Conservation (phyloP, 2,329 filamentous ascomycete genomes). For the Fusarium verrucosum region DNA sequence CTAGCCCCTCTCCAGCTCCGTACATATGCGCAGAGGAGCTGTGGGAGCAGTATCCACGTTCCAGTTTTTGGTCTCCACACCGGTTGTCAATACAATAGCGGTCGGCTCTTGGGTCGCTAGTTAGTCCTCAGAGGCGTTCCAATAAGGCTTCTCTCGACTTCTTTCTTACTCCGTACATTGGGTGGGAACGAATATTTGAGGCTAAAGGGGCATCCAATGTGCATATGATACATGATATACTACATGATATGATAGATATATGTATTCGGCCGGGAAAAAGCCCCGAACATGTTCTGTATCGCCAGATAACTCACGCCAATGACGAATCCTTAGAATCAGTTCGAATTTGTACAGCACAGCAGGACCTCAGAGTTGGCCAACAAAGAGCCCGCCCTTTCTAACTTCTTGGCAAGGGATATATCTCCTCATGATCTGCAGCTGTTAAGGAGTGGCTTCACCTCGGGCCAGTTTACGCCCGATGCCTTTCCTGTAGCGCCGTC, state of each 20-base stretch:
- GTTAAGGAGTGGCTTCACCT: constrained; percentile 41
- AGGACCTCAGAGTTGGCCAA: neutral
- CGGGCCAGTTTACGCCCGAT: constrained; percentile 49
- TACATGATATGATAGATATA: constrained; percentile 20
- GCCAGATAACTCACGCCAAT: constrained; percentile 18
- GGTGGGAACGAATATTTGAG: constrained; percentile 19
- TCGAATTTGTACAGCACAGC: constrained; percentile 12
- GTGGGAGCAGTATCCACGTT: constrained; percentile 27
- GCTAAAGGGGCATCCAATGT: constrained; percentile 28
- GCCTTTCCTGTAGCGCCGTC: constrained; percentile 39
- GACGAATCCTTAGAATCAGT: constrained; percentile 10
- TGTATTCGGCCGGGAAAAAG: constrained; percentile 16
- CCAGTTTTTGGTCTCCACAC: constrained; percentile 28
- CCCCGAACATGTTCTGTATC: constrained; percentile 13
- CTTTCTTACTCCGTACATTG: neutral
- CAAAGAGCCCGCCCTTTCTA: neutral
- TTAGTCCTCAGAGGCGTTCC: constrained; percentile 23
- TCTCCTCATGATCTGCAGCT: constrained; percentile 37
- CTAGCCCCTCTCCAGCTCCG: constrained; percentile 17
- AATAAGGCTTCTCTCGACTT: constrained; percentile 25
- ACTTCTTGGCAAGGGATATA: neutral
- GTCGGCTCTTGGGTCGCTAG: constrained; percentile 32
- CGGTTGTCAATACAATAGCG: constrained; percentile 34
- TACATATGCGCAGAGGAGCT: constrained; percentile 13
- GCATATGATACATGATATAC: constrained; percentile 19